These are phyloP conservation scores for Brettanomyces nanus DNA, from an alignment of 805 yeast species.

Conservation along the genomic window DNA sequence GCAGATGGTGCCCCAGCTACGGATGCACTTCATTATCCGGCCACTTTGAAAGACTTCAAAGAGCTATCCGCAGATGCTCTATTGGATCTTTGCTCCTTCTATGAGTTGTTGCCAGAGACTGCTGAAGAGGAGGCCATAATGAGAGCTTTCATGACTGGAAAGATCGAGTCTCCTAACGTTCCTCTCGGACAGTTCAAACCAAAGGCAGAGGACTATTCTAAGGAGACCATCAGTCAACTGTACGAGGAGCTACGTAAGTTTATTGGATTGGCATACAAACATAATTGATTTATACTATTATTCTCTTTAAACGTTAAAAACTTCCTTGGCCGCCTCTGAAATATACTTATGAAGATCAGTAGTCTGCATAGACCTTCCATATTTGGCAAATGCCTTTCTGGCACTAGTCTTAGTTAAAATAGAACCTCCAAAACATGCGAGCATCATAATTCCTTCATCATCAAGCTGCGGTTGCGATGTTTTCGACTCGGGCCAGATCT, in stretches of 20 bases:
- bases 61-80: conserved; percentile 37
- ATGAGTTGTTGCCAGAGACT: conserved; percentile 67
- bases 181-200: conserved; percentile 20
- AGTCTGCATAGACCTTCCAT: conserved; percentile 79
- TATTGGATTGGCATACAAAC: conserved; percentile 50
- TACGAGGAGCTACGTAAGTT: conserved; percentile 62
- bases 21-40: conserved; percentile 46
- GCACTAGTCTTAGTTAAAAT: conserved; percentile 60
- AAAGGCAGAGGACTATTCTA: conserved; percentile 27
- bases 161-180: conserved; percentile 32
- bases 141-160: conserved; percentile 44
- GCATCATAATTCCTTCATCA: conserved; percentile 26
- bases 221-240: conserved; percentile 44
- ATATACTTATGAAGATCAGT: conserved; percentile 67
- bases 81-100: conserved; percentile 56
- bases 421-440: conserved; percentile 70
- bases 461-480: conserved; percentile 23
- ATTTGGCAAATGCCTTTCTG: conserved; percentile 49
- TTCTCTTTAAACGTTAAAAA: conserved; percentile 8
- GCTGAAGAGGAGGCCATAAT: conserved; percentile 44
- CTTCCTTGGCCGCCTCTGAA: conserved; percentile 45
- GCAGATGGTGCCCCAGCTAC: conserved; percentile 70
- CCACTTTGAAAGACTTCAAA: conserved; percentile 44
- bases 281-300: neutral
- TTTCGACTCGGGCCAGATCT: conserved; percentile 46